Conservation (phyloP, 768 basidiomycete genomes). For the Mycena floridula region DNA sequence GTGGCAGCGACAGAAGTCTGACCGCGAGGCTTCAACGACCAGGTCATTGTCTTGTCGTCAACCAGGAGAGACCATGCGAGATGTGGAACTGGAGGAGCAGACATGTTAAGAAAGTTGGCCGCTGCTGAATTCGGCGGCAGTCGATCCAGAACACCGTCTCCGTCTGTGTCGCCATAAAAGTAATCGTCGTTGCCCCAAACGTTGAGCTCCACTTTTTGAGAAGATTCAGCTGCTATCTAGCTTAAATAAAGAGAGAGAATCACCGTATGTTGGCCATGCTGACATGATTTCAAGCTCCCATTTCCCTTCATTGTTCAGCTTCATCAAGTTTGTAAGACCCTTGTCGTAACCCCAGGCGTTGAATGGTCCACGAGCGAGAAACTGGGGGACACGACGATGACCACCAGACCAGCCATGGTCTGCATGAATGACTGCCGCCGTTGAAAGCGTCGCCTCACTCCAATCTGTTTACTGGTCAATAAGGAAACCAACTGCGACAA, state of each 20-base stretch:
- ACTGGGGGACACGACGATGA: constrained; percentile 78
- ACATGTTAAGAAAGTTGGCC: constrained; percentile 87
- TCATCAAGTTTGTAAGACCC: constrained; percentile 70
- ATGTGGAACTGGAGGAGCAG: constrained; percentile 82
- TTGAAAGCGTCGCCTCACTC: constrained; percentile 58
- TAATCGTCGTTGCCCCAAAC: constrained; percentile 88
- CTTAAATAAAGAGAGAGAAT: no score
- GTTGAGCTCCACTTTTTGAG: constrained; percentile 90
- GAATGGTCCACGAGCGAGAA: constrained; percentile 84
- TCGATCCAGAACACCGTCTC: constrained; percentile 84
- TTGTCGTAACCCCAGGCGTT: constrained; percentile 90
- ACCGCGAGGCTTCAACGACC: constrained; percentile 79
- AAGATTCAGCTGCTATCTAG: no score
- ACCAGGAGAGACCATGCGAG: constrained; percentile 83
- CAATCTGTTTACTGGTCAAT: constrained; percentile 51
- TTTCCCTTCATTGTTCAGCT: constrained; percentile 49
- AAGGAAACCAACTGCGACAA: no score
- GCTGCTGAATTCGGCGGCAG: constrained; percentile 84
- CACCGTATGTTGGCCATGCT: constrained; percentile 82
- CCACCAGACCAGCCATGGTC: constrained; percentile 56
- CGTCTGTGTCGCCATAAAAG: constrained; percentile 88
- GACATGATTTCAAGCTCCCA: constrained; percentile 92
- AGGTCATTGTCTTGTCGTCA: constrained; percentile 70
- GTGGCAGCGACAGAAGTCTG: constrained; percentile 74
- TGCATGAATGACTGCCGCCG: constrained; percentile 68